These are phyloP conservation scores for Fusarium chlamydosporum DNA, from an alignment of 2,329 filamentous ascomycete genomes.

Conservation along the genomic window DNA sequence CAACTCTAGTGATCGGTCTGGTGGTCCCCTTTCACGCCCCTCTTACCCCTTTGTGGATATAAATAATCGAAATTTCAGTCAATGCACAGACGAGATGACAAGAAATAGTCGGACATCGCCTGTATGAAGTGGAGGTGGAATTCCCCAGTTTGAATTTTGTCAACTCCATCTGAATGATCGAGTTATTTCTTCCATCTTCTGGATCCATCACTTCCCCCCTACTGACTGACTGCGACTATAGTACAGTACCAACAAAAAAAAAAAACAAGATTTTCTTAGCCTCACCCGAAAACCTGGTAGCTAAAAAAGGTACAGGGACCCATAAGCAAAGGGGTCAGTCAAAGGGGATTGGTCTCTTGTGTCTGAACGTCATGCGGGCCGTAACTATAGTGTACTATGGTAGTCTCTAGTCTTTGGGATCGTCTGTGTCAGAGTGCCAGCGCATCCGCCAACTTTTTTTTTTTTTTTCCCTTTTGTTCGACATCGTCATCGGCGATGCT, in stretches of 20 bases:
- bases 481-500: conserved; percentile 38
- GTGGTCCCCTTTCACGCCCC: neutral
- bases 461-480: neutral
- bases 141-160: conserved; percentile 4
- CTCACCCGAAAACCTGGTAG: conserved; percentile 11
- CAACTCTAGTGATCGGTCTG: neutral
- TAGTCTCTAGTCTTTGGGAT: neutral
- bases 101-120: conserved; percentile 9
- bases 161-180: neutral
- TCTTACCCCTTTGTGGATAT: conserved; percentile 5
- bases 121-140: conserved; percentile 4
- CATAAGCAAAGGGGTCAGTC: neutral
- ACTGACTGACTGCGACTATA: neutral
- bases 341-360: conserved; percentile 3
- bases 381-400: conserved; percentile 4
- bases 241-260: neutral
- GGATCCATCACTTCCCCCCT: neutral
- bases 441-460: conserved; percentile 27
- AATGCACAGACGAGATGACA: conserved; percentile 8
- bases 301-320: conserved; percentile 10
- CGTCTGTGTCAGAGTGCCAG: conserved; percentile 25
- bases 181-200: conserved; percentile 12
- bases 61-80: conserved; percentile 10
- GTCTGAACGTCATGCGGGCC: conserved; percentile 11
- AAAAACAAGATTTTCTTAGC: conserved; percentile 13